Evolutionary conservation across 306 rosid genomes (phyloP).

Genomic region (Malus fusca): DNA sequence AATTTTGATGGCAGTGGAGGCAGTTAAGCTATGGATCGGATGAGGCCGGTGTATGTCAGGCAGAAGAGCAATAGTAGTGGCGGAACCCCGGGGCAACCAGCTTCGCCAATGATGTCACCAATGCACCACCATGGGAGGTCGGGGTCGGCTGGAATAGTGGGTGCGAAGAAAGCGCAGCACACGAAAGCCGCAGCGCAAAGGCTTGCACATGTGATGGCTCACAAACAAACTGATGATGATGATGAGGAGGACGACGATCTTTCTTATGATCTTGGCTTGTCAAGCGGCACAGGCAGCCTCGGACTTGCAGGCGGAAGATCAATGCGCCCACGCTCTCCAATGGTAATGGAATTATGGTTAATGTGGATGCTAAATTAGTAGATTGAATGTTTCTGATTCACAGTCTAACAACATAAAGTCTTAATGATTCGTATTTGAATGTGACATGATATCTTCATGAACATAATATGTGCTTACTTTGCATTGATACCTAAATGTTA

Average conservation of each 20-base stretch:
- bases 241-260: slow-evolving; percentile 72
- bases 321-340: slow-evolving; percentile 54
- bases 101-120: slow-evolving; percentile 44
- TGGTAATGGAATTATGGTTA: slow-evolving; percentile 17
- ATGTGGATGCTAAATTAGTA: neutral
- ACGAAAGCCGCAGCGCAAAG: slow-evolving; percentile 92
- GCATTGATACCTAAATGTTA: neutral
- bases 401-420: neutral
- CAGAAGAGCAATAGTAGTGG: slow-evolving; percentile 45
- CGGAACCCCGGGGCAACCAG: slow-evolving; percentile 39
- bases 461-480: neutral
- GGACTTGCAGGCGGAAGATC: slow-evolving; percentile 72
- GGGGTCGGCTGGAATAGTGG: slow-evolving; percentile 40
- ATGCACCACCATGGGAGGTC: slow-evolving; percentile 43
- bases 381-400: neutral
- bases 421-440: neutral
- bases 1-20: neutral
- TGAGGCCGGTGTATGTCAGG: slow-evolving; percentile 36
- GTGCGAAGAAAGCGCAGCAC: slow-evolving; percentile 55
- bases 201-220: slow-evolving; percentile 95
- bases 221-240: slow-evolving; percentile 40
- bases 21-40: slow-evolving; percentile 45
- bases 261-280: slow-evolving; percentile 34
- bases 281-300: slow-evolving; percentile 48
- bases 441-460: neutral